Evolutionary conservation across 345 rosid species (phyloP).

Genomic region (Eucalyptus albens): DNA sequence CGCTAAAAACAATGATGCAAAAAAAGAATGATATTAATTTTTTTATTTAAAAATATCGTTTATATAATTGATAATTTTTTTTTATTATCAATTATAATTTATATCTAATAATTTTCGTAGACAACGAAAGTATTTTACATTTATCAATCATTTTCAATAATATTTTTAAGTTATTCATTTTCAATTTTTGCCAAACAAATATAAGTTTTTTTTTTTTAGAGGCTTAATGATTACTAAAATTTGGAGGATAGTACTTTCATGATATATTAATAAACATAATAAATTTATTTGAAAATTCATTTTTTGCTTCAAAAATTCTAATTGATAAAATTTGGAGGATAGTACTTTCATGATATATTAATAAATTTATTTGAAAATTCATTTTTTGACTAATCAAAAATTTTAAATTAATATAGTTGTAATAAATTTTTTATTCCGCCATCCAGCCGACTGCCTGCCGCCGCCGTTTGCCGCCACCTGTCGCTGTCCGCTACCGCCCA

Average conservation of each 20-base stretch:
- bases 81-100: neutral
- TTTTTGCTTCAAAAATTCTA: too few relatives aligned
- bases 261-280: too few relatives aligned
- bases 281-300: too few relatives aligned
- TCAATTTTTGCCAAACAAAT: fast-evolving
- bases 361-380: too few relatives aligned
- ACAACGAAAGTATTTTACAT: neutral
- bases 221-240: neutral
- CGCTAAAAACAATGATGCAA: neutral
- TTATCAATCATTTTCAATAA: neutral
- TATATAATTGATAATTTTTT: neutral
- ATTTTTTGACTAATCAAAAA: too few relatives aligned
- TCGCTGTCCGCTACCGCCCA: too few relatives aligned
- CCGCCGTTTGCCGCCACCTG: too few relatives aligned
- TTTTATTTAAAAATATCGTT: neutral
- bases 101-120: fast-evolving
- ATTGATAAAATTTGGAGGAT: neutral
- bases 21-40: neutral
- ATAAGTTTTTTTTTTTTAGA: too few relatives aligned
- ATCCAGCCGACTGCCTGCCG: too few relatives aligned
- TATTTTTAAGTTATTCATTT: too few relatives aligned
- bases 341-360: neutral
- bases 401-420: fast-evolving
- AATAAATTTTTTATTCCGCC: too few relatives aligned
- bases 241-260: neutral